Percentiles rank a stretch among this genome's conserved stretches.
Evolutionary conservation across 306 rosid species (phyloP).

Genomic region (Hylodesmum podocarpum): DNA sequence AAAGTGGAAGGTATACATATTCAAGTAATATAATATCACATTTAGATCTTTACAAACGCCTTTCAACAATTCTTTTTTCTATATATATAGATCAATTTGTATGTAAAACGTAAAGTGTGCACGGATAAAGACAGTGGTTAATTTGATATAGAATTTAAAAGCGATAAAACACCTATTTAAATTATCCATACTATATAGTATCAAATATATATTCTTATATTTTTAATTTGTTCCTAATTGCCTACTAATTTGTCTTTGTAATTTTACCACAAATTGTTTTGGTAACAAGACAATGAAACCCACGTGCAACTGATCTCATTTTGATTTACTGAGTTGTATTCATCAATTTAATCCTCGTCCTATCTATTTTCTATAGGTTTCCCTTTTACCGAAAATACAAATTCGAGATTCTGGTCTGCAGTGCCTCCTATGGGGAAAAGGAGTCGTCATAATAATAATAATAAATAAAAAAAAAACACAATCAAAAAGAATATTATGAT

Average conservation of each 20-base stretch:
- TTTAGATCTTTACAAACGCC: not conserved
- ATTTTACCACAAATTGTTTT: not conserved
- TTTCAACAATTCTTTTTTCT: not conserved
- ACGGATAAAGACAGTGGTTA: not conserved
- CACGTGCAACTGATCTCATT: conserved; percentile 15
- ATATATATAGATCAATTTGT: not conserved
- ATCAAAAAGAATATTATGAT: not conserved
- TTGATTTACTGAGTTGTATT: not conserved
- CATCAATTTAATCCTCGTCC: conserved; percentile 4
- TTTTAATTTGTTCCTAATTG: not conserved
- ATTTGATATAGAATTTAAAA: not conserved
- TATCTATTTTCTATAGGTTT: not conserved
- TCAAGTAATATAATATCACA: not conserved
- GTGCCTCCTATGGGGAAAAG: not conserved
- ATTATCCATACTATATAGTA: not conserved
- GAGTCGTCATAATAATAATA: not conserved
- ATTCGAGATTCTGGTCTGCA: not conserved
- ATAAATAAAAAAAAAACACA: not conserved
- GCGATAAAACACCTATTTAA: not conserved
- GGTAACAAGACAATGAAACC: not conserved
- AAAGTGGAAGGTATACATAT: not conserved
- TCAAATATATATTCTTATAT: not conserved
- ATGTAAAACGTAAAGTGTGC: not conserved
- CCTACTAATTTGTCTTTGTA: not conserved
- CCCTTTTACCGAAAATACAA: not conserved